phyloP scores from a whole-genome alignment of 2,329 filamentous ascomycete genomes.

The Ophiostoma populinum region DNA sequence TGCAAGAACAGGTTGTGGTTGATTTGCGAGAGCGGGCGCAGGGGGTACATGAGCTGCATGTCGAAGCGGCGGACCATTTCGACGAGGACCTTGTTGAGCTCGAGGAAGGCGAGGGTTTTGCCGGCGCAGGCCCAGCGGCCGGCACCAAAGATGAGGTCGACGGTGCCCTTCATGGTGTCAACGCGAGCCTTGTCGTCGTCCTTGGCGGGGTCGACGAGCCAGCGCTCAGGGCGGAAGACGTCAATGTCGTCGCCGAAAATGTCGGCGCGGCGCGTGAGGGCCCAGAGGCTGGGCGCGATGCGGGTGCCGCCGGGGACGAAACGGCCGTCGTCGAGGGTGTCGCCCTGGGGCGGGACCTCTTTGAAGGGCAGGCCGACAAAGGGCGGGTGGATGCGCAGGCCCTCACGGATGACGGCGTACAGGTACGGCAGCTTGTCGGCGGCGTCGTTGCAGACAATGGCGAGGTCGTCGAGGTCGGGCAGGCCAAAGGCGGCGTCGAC shows the following conservation, averaged over 20 bases:
- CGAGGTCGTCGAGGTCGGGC: background rate
- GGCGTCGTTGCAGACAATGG: conserved; percentile 10
- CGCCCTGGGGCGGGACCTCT: conserved; percentile 20
- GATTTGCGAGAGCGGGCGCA: conserved; percentile 10
- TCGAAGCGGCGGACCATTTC: conserved; percentile 14
- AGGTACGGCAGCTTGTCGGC: conserved; percentile 27
- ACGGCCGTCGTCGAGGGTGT: conserved; percentile 21
- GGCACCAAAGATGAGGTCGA: conserved; percentile 23
- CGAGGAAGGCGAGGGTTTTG: conserved; percentile 24
- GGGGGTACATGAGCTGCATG: conserved; percentile 15
- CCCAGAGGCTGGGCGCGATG: conserved; percentile 15
- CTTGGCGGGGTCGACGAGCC: conserved; percentile 16
- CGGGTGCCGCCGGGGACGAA: conserved; percentile 29
- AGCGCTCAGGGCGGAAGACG: conserved; percentile 28
- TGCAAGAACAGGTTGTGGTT: conserved; percentile 17
- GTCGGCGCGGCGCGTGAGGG: conserved; percentile 20
- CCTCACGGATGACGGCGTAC: conserved; percentile 31
- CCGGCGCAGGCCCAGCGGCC: conserved; percentile 25
- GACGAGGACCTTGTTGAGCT: conserved; percentile 20
- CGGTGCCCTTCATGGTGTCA: conserved; percentile 13
- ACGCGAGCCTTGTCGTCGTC: background rate
- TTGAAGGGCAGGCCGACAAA: conserved; percentile 17
- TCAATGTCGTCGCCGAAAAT: conserved; percentile 22
- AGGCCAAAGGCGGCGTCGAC: conserved; percentile 19
- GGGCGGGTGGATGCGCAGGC: conserved; percentile 28